phyloP scores from a whole-genome alignment of 257 asterid species.

The Forsythia viridissima region DNA sequence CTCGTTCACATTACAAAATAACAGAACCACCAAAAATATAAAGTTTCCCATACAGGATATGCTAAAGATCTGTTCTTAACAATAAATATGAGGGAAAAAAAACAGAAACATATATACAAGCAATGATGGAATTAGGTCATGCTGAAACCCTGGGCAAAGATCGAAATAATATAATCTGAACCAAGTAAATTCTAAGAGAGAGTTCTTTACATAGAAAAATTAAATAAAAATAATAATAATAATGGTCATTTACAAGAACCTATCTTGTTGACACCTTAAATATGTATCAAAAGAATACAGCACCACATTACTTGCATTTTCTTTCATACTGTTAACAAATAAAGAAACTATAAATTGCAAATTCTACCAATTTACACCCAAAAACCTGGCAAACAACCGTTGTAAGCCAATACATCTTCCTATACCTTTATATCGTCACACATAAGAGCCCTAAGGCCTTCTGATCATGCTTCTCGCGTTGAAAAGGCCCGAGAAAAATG shows the following conservation, averaged over 20 bases:
- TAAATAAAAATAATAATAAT: slow-evolving; percentile 14
- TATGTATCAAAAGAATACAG: slow-evolving; percentile 12
- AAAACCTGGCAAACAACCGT: slow-evolving; percentile 40
- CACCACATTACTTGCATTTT: slow-evolving; percentile 6
- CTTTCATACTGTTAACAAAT: slow-evolving; percentile 27
- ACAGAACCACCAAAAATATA: too few relatives aligned
- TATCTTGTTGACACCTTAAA: slow-evolving; percentile 7
- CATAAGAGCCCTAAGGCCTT: slow-evolving; percentile 36
- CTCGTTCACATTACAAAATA: too few relatives aligned
- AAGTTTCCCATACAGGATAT: too few relatives aligned
- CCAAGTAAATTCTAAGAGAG: too few relatives aligned
- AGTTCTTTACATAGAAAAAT: background rate
- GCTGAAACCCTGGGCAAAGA: too few relatives aligned
- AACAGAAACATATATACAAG: too few relatives aligned
- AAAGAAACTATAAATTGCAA: slow-evolving; percentile 24
- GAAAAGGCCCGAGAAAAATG: slow-evolving; percentile 42
- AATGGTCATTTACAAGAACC: slow-evolving; percentile 14
- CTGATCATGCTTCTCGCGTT: slow-evolving; percentile 43
- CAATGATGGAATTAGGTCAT: too few relatives aligned
- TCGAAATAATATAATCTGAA: too few relatives aligned
- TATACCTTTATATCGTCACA: slow-evolving; percentile 39
- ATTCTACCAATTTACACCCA: slow-evolving; percentile 40
- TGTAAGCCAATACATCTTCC: slow-evolving; percentile 39
- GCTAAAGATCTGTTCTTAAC: too few relatives aligned
- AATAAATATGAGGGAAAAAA: too few relatives aligned